A percentile compares a stretch with the other conserved stretches of the same genome.
phyloP scores from a whole-genome alignment of 2,329 filamentous ascomycete species.

The Harringtonia aguacate region DNA sequence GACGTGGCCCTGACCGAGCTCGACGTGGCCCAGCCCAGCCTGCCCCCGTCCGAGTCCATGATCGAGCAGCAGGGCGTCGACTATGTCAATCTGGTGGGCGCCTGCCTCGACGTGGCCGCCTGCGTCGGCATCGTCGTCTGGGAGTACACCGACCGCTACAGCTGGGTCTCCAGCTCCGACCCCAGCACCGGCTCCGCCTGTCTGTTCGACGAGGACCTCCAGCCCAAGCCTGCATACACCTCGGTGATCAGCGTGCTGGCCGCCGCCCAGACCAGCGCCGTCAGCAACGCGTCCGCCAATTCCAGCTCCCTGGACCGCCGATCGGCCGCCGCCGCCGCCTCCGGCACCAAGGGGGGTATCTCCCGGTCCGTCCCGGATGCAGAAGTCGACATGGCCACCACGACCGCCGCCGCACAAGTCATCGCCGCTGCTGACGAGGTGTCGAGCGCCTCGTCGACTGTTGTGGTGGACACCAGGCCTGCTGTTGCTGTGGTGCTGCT shows the following conservation, averaged over 20 bases:
- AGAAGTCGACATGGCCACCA: no score
- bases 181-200: conserved; percentile 28
- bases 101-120: conserved; percentile 23
- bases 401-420: no score
- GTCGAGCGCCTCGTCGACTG: no score
- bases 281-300: no score
- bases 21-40: conserved; percentile 31
- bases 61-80: conserved; percentile 34
- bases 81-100: conserved; percentile 28
- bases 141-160: conserved; percentile 27
- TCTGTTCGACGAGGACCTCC: conserved; percentile 24
- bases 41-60: conserved; percentile 31
- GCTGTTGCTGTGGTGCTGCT: no score
- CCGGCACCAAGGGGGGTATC: no score
- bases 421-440: no score
- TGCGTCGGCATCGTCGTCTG: conserved; percentile 35
- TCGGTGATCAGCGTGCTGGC: conserved; percentile 19
- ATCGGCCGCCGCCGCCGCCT: no score
- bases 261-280: background rate
- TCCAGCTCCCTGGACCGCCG: no score
- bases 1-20: conserved; percentile 43
- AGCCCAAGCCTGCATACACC: conserved; percentile 29
- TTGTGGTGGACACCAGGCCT: no score
- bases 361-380: no score
- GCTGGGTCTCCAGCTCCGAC: conserved; percentile 23